Conservation (phyloP, 108 stramenopile genomes). For the Pseudonitzschia delicatissima region DNA sequence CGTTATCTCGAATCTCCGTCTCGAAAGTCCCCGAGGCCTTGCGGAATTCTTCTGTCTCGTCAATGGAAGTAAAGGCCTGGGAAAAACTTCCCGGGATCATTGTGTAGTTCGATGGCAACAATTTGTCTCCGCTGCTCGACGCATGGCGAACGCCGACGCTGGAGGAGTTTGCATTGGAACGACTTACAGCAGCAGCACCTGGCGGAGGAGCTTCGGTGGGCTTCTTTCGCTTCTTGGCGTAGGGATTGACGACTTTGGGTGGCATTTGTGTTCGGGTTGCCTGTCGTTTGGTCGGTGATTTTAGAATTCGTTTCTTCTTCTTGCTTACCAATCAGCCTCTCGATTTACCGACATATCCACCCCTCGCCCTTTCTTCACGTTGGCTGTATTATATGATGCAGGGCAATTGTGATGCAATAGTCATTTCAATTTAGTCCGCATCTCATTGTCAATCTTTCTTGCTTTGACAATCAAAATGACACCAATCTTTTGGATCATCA, state of each 20-base stretch:
- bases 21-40: conserved; percentile 3
- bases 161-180: neutral
- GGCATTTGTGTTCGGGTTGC: too few species aligned
- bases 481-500: too few species aligned
- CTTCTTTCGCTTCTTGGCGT: neutral
- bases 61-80: neutral
- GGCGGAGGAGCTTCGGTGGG: neutral
- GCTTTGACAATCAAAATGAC: too few species aligned
- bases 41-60: neutral
- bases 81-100: neutral
- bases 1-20: neutral
- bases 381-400: too few species aligned
- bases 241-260: conserved; percentile 1
- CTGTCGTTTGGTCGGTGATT: too few species aligned
- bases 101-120: neutral
- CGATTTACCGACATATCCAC: too few species aligned
- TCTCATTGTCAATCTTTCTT: too few species aligned
- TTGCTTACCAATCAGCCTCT: too few species aligned
- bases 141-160: neutral
- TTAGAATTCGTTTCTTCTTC: too few species aligned
- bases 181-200: neutral
- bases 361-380: too few species aligned
- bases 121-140: neutral
- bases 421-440: too few species aligned
- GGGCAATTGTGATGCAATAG: too few species aligned